Base-by-base conservation (phyloP, 2,329 filamentous ascomycete species). In the Spiromastix sp. region DNA sequence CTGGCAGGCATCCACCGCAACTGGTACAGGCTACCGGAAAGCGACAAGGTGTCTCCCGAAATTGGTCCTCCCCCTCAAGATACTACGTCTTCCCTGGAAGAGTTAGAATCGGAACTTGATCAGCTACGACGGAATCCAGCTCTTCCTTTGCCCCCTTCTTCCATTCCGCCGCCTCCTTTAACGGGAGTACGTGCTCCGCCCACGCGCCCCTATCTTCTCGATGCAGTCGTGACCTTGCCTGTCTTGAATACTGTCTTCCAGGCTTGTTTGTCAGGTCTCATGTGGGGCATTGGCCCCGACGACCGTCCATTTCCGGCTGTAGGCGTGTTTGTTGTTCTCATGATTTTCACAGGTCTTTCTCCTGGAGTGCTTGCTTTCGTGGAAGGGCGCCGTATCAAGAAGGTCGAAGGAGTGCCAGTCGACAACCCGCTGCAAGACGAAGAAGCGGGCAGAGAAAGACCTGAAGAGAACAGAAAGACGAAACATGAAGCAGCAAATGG, bases 221-320 rank as follows among this genome's bases (percentile, higher is more conserved):
- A 91, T 45, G 75, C 81, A 38, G 75, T 89, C 21, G 68, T 93
- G 22, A 87, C 80, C 79, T 70, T 79, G 47, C 86, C 85, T 60
- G 70, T 85, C 3, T 69, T 67, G 63, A 93, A 93, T 51, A 91
- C 85, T 0, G 70, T 87, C 36, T 69, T 91, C 29, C 86, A 93
- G 56, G 70, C 70, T 25, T 69, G 75, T 12, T 68, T 93, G 2
- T 81, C 77, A 6, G 79, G 72, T 3, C 81, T 85, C 60, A 93
- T 93, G 85, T 93, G 83, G 82, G 77, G 74, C 2, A 66, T 82
- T 58, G 81, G 84, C 51, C 67, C 82, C 15, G 79, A 77, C 49
- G 61, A 80, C 15, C 68, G 85, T n/a, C 84, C 85, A 0, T 72
- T 73, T 15, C 93, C 84, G 84, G 72, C 77, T 8, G 87, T 83